Evolutionary conservation across 768 basidiomycete species (phyloP), one percentile per base, ranked within the genome.

Genomic region (Boletus barrowsii): DNA sequence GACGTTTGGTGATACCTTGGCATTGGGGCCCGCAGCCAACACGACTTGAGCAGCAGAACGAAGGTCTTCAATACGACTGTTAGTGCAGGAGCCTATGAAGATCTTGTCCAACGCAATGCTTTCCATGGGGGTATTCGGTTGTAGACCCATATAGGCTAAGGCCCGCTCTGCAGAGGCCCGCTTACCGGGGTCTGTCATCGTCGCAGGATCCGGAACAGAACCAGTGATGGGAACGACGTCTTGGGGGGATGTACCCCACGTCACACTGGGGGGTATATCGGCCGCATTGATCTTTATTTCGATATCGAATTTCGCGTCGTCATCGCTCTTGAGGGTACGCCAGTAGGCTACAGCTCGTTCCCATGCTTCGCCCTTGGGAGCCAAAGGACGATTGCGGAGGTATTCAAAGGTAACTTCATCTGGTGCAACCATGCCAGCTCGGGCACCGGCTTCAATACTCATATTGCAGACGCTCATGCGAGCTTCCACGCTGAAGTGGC

Each of bases 21-120:
- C 83, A 26, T 85, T 81, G 14, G 81, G 78, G 41, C 88, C 88
- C 48, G 86, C 86, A 49, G 88, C 84, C 17, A 91, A 68, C 49
- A 93, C 76, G 60, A 96, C 82, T 63, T 79, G 80, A 15, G 88
- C 90, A 32, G 93, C 93, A 3, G 91, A 64, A 37, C 93, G 88
- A 47, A 96, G 79, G 72, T 96, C 93, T 71, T 94, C 93, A 56
- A 96, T 92, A 43, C 93, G 90, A 63, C 90, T 88, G 75, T 95
- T 96, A 65, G 93, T 96, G 77, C 93, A 96, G 5, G 93, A 94
- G 14, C 93, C 93, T 57, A 96, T 87, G 78, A 96, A 96, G 26
- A 93, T 84, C 71, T 94, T 96, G 77, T 94, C 88, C 55, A 96
- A 71, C 47, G 74, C 73, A 68, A 96, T 82, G 47, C 88, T 81